These are phyloP conservation scores for Prunus yedoensis DNA, from an alignment of 331 rosid species.

Conservation along the genomic window DNA sequence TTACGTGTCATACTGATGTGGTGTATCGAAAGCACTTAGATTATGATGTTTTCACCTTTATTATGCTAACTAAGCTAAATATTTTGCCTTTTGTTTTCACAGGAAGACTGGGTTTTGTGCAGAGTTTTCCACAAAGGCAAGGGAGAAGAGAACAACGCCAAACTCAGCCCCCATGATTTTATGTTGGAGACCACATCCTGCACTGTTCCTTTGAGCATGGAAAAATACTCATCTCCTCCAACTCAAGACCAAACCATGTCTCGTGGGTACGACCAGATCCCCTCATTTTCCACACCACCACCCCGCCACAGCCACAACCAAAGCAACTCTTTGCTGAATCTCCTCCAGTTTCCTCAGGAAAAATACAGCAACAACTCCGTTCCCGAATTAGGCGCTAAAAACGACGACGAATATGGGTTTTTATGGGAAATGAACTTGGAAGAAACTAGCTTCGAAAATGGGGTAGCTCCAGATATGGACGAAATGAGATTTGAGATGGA, in stretches of 20 bases:
- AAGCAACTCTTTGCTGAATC: constrained; percentile 44
- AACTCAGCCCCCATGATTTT: constrained; percentile 34
- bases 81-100: constrained; percentile 16
- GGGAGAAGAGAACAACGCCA: constrained; percentile 35
- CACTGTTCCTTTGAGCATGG: constrained; percentile 26
- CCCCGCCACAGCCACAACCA: constrained; percentile 27
- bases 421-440: constrained; percentile 73
- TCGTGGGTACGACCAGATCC: constrained; percentile 41
- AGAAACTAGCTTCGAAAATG: constrained; percentile 45
- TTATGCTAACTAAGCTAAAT: constrained; percentile 23
- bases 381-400: constrained; percentile 39
- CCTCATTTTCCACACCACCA: constrained; percentile 44
- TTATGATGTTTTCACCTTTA: neutral
- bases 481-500: constrained; percentile 66
- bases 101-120: constrained; percentile 96
- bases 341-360: constrained; percentile 45
- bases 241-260: constrained; percentile 33
- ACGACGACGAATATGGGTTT: constrained; percentile 54
- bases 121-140: constrained; percentile 82
- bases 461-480: constrained; percentile 39
- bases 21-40: neutral
- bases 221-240: constrained; percentile 35
- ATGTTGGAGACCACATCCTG: constrained; percentile 34
- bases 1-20: neutral
- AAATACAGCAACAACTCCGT: constrained; percentile 16